phyloP scores from a whole-genome alignment of 176 grass and related monocot species.

The Chloris gayana region DNA sequence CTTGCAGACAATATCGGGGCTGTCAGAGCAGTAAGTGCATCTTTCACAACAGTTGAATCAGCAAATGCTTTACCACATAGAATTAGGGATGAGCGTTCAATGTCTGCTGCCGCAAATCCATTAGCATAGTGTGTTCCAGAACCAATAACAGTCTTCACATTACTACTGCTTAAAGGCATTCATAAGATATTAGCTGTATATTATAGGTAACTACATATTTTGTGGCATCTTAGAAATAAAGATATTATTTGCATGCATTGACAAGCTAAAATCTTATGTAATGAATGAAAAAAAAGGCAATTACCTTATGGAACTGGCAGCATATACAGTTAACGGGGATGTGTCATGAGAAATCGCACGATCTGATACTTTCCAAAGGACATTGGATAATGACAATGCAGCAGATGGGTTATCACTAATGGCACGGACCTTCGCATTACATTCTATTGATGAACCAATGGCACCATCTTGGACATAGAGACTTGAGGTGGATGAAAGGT shows the following conservation, averaged over 20 bases:
- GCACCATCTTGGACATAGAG: slow-evolving; percentile 83
- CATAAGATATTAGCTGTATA: slow-evolving; percentile 1
- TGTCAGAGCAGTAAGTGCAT: slow-evolving; percentile 78
- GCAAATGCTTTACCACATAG: slow-evolving; percentile 87
- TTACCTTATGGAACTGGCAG: slow-evolving; percentile 93
- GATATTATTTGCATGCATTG: slow-evolving; percentile 16
- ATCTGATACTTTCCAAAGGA: slow-evolving; percentile 67
- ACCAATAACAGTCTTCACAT: slow-evolving; percentile 60
- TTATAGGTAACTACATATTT: slow-evolving; percentile 11
- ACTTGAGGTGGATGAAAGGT: slow-evolving; percentile 73
- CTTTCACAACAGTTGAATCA: slow-evolving; percentile 57
- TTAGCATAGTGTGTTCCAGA: slow-evolving; percentile 52
- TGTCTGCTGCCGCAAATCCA: slow-evolving; percentile 80
- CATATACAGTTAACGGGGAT: slow-evolving; percentile 82
- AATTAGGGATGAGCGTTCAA: slow-evolving; percentile 76
- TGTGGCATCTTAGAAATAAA: neutral
- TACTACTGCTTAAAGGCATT: slow-evolving; percentile 58
- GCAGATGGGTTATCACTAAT: slow-evolving; percentile 87
- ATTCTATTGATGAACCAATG: slow-evolving; percentile 69
- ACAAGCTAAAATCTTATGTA: slow-evolving; percentile 17
- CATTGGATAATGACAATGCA: slow-evolving; percentile 52
- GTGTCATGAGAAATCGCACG: slow-evolving; percentile 91
- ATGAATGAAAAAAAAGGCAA: slow-evolving; percentile 9
- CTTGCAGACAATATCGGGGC: slow-evolving; percentile 76
- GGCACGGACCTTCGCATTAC: slow-evolving; percentile 82